Base-by-base conservation (phyloP, 441 rosid species). In the Viola pubescens region DNA sequence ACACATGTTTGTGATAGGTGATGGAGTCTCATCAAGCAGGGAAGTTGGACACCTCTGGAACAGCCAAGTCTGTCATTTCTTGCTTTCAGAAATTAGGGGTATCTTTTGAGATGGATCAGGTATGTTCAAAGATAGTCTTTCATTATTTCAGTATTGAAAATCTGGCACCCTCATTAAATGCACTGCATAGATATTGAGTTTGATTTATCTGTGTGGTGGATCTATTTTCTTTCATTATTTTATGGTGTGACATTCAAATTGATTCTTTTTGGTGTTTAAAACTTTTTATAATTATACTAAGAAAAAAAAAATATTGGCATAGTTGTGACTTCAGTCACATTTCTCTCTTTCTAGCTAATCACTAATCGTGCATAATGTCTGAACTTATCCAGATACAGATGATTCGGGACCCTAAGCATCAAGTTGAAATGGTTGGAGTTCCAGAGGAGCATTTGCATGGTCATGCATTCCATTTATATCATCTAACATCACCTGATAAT, bases 1-100 rank as follows among this genome's bases (percentile, higher is more conserved):
- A 26, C 34, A 26, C 2, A 26, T 19, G 26, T 26, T 26, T 26
- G 34, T 26, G 34, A 26, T 40, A 92, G 98, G 98, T 89, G 66
- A 73, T 87, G 95, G 97, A 92, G 69, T 92, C 98, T 59, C 98
- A 92, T 77, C 95, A 92, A 79, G 70, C 95, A 53, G 68, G 90
- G 61, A 92, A 92, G 76, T 41, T 85, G 78, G 97, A 92, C 74
- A 81, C 84, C 4, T 92, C 94, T 12, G 97, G 96, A 66, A 89
- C 96, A 58, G 98, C 97, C 41, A 87, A 89, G 82, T 94, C 94
- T 61, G 94, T 87, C 10, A 84, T 89, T 54, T 82, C 95, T 58
- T 87, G 94, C 85, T 92, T 92, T 70, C 77, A 87, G 77, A 83
- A 87, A 67, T 73, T 87, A 73, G 98, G 97, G 5, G 92, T 87